Percentiles rank a stretch among this genome's conserved stretches.
Conservation (phyloP, 2,329 filamentous ascomycete genomes). For the Clonostachys solani region DNA sequence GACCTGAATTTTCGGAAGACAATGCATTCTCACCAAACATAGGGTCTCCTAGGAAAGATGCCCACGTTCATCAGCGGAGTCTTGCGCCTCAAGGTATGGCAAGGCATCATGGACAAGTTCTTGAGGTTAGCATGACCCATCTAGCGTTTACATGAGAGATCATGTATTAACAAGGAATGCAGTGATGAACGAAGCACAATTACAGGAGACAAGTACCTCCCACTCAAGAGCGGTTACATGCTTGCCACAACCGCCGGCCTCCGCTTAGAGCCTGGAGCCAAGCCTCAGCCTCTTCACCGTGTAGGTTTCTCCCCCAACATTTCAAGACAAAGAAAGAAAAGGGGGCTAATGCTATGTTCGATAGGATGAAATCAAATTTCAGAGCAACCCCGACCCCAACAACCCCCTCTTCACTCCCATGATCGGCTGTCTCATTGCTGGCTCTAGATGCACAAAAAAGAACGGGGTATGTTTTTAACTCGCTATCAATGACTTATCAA, state of each 20-base stretch:
- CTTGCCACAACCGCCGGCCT: neutral
- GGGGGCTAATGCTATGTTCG: no score
- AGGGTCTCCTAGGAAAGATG: slow-evolving; percentile 1
- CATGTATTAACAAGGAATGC: neutral
- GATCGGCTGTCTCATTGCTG: slow-evolving; percentile 2
- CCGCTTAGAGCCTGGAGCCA: neutral
- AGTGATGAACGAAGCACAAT: neutral
- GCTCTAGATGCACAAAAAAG: neutral
- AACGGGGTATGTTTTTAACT: neutral
- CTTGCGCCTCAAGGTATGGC: neutral
- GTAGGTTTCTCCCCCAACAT: neutral
- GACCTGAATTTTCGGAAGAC: neutral
- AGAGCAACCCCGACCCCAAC: neutral
- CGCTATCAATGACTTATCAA: neutral
- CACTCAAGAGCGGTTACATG: slow-evolving; percentile 1
- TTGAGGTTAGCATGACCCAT: neutral
- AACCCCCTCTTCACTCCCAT: slow-evolving; percentile 1
- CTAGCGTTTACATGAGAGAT: no score
- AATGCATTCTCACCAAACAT: neutral
- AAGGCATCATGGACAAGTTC: neutral
- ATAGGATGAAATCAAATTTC: slow-evolving; percentile 1
- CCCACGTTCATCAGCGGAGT: neutral
- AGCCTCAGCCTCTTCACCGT: neutral
- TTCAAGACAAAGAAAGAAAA: no score
- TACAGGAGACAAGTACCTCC: neutral